Evolutionary conservation across 1,284 basidiomycete species (phyloP).

Genomic region (Vanrija sp.): DNA sequence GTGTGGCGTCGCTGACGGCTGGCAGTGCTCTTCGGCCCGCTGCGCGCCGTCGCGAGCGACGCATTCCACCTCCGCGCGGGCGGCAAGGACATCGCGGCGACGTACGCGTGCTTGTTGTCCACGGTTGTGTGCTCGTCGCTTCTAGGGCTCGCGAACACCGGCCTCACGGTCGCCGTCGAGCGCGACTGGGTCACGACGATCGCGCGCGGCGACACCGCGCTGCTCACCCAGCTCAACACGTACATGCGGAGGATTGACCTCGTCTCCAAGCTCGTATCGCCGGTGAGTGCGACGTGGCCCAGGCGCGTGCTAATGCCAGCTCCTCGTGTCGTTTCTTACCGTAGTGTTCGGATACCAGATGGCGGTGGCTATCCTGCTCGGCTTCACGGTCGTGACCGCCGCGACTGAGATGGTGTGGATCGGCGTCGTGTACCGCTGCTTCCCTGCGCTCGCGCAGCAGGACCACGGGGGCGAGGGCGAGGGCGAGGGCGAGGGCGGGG

Average conservation of each 20-base stretch:
- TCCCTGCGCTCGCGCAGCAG: slow-evolving; percentile 31
- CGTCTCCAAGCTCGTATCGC: slow-evolving; percentile 51
- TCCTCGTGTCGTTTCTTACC: slow-evolving; percentile 53
- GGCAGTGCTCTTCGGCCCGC: slow-evolving; percentile 39
- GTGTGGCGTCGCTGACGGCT: not conserved
- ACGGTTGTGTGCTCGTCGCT: slow-evolving; percentile 41
- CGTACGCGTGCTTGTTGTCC: slow-evolving; percentile 38
- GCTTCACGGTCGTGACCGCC: slow-evolving; percentile 26
- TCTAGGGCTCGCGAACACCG: slow-evolving; percentile 48
- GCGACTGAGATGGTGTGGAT: slow-evolving; percentile 47
- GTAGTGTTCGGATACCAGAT: slow-evolving; percentile 34
- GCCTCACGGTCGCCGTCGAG: slow-evolving; percentile 51
- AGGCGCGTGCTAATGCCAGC: slow-evolving; percentile 24
- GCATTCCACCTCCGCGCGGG: slow-evolving; percentile 21
- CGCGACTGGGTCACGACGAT: slow-evolving; percentile 54
- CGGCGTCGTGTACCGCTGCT: slow-evolving; percentile 40
- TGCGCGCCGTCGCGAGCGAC: slow-evolving; percentile 18
- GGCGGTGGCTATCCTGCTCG: slow-evolving; percentile 33
- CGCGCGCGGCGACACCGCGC: slow-evolving; percentile 30
- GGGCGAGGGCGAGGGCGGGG: not conserved
- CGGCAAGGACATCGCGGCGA: slow-evolving; percentile 4
- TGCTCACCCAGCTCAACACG: slow-evolving; percentile 45
- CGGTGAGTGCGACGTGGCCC: slow-evolving; percentile 20
- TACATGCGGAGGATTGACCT: slow-evolving; percentile 52
- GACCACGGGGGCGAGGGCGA: not conserved